Conservation (phyloP, 352 stramenopile genomes). For the Phytophthora fragariae region DNA sequence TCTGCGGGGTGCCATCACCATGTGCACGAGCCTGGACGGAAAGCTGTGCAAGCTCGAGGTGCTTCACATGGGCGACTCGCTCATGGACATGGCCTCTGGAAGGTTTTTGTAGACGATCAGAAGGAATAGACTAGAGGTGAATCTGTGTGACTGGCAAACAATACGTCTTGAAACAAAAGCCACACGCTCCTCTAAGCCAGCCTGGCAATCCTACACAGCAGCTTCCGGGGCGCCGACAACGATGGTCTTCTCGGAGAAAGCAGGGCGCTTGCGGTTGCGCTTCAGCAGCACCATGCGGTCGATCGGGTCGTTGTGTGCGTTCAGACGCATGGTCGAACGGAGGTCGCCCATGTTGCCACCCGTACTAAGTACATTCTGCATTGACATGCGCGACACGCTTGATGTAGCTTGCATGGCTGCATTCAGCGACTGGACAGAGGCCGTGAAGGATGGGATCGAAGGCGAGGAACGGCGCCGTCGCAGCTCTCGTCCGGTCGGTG, state of each 20-base stretch:
- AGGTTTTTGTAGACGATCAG: conserved; percentile 56
- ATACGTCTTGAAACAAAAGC: conserved; percentile 14
- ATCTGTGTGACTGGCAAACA: conserved; percentile 18
- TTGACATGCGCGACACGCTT: conserved; percentile 58
- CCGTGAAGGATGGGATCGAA: conserved; percentile 89
- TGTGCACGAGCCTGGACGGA: conserved; percentile 74
- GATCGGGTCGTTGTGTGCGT: conserved; percentile 64
- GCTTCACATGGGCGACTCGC: conserved; percentile 62
- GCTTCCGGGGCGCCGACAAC: conserved; percentile 86
- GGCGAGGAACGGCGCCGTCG: conserved; percentile 79
- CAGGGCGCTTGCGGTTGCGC: conserved; percentile 73
- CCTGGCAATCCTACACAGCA: conserved; percentile 61
- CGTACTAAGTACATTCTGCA: conserved; percentile 46
- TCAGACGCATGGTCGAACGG: conserved; percentile 69
- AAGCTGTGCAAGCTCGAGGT: conserved; percentile 73
- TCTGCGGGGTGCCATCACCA: conserved; percentile 73
- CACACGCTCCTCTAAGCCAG: conserved; percentile 18
- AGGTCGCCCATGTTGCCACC: conserved; percentile 43
- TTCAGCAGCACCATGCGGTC: conserved; percentile 83
- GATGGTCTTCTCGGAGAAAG: conserved; percentile 88
- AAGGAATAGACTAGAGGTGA: conserved; percentile 11
- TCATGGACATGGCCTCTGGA: conserved; percentile 74
- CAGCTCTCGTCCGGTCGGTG: conserved; percentile 59
- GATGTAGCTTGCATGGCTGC: conserved; percentile 75
- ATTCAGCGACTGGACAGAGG: conserved; percentile 85